Base-by-base conservation (phyloP, 1,139 yeast species). In the Nakaseomyces sp. region DNA sequence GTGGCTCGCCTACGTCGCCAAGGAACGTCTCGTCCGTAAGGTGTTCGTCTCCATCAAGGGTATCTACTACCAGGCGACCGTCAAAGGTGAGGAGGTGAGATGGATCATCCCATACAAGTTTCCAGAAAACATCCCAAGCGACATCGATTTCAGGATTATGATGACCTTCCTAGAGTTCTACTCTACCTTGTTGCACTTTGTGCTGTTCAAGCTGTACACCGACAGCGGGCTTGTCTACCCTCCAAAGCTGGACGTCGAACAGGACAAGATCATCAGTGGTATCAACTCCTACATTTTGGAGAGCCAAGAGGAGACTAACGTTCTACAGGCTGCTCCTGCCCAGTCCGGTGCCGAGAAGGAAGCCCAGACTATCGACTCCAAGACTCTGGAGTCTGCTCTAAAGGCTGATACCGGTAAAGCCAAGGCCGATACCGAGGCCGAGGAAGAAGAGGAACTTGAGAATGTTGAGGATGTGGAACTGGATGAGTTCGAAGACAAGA, bases 81-180 rank as follows among this genome's bases (percentile, higher is more conserved):
- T 91, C 40, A 80, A 76, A 63, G 98, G 98, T 49, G 96, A 89
- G 65, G 95, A 86, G 54, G 74, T 91, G 42, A 78, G 93, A 69
- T 91, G 98, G 98, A 76, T 91, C 51, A 95, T 87, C 41, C 99
- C 99, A 22, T 91, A 82, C 74, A 89, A 88, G 65, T 91, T 89
- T 70, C 96, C 98, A 18, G 95, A 91, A 63, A 84, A 85, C 64
- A 83, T 91, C 56, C 98, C 99, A 37, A 68, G 81, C 40, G 98
- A 91, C 64, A 82, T 91, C 50, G 99, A 91, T 68, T 89, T 93
- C 72, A 78, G 94, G 67, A 87, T 91, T 69, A 91, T 91, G 99
- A 73, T 88, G 61, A 89, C 98, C 1, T 91, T 91, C 68, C 76
- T 91, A 62, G 98, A 91, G 68, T 89, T 93, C 65, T 91, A 91